Percentiles rank a stretch among this genome's conserved stretches.
These are phyloP conservation scores for Monocercomonoides exilis DNA, from an alignment of 78 protist genomes.

Conservation along the genomic window DNA sequence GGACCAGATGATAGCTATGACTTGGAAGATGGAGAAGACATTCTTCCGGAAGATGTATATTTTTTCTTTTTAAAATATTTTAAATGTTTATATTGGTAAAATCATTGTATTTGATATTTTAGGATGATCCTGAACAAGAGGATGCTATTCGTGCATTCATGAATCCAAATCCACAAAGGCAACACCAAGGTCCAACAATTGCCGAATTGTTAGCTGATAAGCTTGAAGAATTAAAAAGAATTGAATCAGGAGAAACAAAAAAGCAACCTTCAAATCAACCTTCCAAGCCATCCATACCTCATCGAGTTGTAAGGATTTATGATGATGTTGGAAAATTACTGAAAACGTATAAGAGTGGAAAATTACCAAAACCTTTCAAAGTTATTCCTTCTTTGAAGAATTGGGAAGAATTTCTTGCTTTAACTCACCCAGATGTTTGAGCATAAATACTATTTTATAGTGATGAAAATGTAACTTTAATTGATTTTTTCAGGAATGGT, in stretches of 20 bases:
- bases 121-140: neutral
- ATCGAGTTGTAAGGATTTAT: neutral
- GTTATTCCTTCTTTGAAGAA: conserved; percentile 70
- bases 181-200: neutral
- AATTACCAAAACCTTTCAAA: conserved; percentile 76
- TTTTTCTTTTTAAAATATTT: neutral
- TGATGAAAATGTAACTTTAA: neutral
- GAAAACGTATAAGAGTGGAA: conserved; percentile 64
- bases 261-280: neutral
- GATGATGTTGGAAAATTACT: conserved; percentile 63
- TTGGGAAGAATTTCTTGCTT: conserved; percentile 83
- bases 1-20: too few relatives aligned
- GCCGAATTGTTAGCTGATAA: neutral
- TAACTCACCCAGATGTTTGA: conserved; percentile 83
- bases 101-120: too few relatives aligned
- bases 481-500: neutral
- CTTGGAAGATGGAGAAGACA: neutral
- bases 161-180: neutral
- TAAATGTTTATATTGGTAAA: neutral
- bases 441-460: neutral
- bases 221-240: neutral
- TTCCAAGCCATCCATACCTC: neutral
- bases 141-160: neutral
- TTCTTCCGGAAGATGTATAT: neutral
- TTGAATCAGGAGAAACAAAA: neutral